Percentiles rank a stretch among this genome's conserved stretches.
These are phyloP conservation scores for Yamadazyma buinensis DNA, from an alignment of 1,139 yeast species.

Conservation along the genomic window DNA sequence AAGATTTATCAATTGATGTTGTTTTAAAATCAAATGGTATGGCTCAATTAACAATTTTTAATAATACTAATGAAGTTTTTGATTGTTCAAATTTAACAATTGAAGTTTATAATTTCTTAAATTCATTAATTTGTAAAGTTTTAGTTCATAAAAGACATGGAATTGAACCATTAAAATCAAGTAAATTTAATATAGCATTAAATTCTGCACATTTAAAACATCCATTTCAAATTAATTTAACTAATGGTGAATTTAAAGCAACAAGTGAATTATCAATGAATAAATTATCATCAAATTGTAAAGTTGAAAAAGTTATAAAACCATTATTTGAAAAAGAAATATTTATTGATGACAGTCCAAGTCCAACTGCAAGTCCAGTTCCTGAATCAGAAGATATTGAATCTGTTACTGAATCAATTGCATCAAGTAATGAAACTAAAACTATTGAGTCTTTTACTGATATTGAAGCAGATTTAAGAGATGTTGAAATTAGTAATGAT, in stretches of 20 bases:
- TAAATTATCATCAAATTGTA: constrained; percentile 21
- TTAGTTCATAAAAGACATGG: constrained; percentile 30
- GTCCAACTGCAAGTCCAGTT: constrained; percentile 1
- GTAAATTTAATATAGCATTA: constrained; percentile 33
- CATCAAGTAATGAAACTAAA: neutral
- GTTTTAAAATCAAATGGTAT: constrained; percentile 29
- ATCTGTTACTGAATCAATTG: neutral
- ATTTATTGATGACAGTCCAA: neutral
- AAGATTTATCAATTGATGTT: constrained; percentile 17
- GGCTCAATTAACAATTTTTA: constrained; percentile 32
- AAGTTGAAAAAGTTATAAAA: neutral
- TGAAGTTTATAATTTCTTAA: constrained; percentile 30
- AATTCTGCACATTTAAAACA: constrained; percentile 30
- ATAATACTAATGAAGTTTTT: constrained; percentile 23
- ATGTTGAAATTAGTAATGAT: neutral
- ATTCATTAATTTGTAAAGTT: constrained; percentile 23
- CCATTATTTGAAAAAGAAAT: neutral
- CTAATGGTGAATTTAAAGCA: constrained; percentile 21
- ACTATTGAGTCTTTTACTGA: neutral
- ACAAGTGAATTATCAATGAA: constrained; percentile 23
- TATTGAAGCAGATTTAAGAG: neutral
- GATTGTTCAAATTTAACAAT: constrained; percentile 31
- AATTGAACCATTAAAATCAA: constrained; percentile 27
- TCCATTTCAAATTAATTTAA: constrained; percentile 30
- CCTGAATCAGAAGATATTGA: constrained; percentile 4